Base-by-base conservation (phyloP, 495 filamentous ascomycete genomes). In the Gamarada debralockiae region DNA sequence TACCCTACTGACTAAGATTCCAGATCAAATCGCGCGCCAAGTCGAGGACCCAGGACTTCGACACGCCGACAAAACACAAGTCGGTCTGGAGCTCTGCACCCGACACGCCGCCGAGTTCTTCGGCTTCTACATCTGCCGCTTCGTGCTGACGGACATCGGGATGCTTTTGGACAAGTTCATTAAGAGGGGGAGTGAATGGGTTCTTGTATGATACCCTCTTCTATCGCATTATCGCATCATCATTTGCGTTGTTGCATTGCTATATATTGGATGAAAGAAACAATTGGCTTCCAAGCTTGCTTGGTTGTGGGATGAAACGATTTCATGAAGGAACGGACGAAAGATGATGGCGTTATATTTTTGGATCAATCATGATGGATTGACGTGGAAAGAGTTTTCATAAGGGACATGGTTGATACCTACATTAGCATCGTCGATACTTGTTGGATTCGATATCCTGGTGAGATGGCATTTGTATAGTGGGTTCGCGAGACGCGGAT, bases 61-160 rank as follows among this genome's bases (percentile, higher is more conserved):
- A 60, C 89, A 92, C 55, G 75, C 75, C 23, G 78, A 81, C 49
- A 87, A 84, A 58, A 95, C 92, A 22, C 90, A 96, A 60, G 90
- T 97, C 47, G 95, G 93, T 15, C 77, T 98, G 24, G 95, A 98
- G 68, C 79, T 97, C 15, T 90, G 89, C 67, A 89, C 89, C 24
- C 82, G 91, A 17, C 92, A 97, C 69, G 95, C 93, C 9, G 89
- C 95, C 25, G 93, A 97, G 63, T 98, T 98, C 71, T 98, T 98
- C 67, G 92, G 85, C 24, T 96, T 98, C 69, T 97, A 90, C 65
- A 77, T 98, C 15, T 97, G 92, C 67, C 88, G 95, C 14, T 98
- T 97, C 65, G 90, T 90, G 24, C 68, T 97, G 41, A 75, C 85
- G 7, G 93, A 98, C 68, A 72, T 98, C 54, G 77, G 82, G 36